phyloP scores from a whole-genome alignment of 2,329 filamentous ascomycete genomes.

The Xylaria sp. region DNA sequence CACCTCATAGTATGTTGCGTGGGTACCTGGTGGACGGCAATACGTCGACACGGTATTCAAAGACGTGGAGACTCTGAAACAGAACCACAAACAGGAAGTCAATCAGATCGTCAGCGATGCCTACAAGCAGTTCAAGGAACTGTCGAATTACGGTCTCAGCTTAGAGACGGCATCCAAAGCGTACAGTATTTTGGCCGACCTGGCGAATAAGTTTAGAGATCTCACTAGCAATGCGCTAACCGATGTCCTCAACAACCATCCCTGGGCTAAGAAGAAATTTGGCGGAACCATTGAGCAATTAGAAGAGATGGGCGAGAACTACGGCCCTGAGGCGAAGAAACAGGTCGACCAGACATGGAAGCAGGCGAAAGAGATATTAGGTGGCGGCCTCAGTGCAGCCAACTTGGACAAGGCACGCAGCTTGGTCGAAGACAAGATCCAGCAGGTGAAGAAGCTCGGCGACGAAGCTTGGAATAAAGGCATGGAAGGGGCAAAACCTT shows the following conservation, averaged over 20 bases:
- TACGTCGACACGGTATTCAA: slow-evolving; percentile 78
- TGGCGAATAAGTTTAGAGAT: slow-evolving; percentile 67
- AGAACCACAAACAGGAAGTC: slow-evolving; percentile 76
- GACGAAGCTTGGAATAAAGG: slow-evolving; percentile 79
- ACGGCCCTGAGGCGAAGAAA: slow-evolving; percentile 81
- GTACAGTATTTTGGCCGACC: slow-evolving; percentile 71
- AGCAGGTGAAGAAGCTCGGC: slow-evolving; percentile 73
- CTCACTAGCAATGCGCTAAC: slow-evolving; percentile 71
- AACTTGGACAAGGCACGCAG: slow-evolving; percentile 67
- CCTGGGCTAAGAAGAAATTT: slow-evolving; percentile 76
- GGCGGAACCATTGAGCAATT: slow-evolving; percentile 75
- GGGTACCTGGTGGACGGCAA: slow-evolving; percentile 75
- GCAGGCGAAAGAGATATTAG: slow-evolving; percentile 72
- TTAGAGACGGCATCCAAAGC: slow-evolving; percentile 70
- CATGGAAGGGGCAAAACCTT: slow-evolving; percentile 75
- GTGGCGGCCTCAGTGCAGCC: slow-evolving; percentile 66
- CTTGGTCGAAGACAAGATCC: slow-evolving; percentile 75
- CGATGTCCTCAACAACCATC: slow-evolving; percentile 79
- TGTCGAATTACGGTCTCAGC: slow-evolving; percentile 69
- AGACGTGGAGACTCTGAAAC: slow-evolving; percentile 74
- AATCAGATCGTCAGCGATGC: slow-evolving; percentile 74
- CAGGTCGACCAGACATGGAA: slow-evolving; percentile 77
- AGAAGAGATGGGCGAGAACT: slow-evolving; percentile 74
- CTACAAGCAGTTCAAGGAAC: slow-evolving; percentile 73
- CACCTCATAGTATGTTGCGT: slow-evolving; percentile 66